phyloP scores from a whole-genome alignment of 164 flowering plant genomes.

The Brasenia schreberi region DNA sequence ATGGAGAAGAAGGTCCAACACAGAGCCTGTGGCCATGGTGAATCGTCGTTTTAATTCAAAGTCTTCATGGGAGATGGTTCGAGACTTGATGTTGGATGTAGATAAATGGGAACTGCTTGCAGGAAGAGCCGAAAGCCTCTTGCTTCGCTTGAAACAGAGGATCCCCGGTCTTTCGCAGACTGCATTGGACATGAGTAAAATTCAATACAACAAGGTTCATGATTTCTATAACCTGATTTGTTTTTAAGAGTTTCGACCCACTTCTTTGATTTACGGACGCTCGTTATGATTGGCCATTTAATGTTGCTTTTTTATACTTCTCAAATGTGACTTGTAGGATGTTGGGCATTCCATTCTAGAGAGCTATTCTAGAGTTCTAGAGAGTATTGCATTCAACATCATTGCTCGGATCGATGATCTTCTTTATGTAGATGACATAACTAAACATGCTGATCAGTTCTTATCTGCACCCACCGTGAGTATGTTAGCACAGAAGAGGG shows the following conservation, averaged over 20 bases:
- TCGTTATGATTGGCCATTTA: not conserved
- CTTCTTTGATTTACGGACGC: not conserved
- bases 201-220: slow-evolving; percentile 84
- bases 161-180: slow-evolving; percentile 86
- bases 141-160: slow-evolving; percentile 77
- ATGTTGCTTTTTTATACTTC: not conserved
- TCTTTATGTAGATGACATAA: slow-evolving; percentile 77
- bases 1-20: slow-evolving; percentile 58
- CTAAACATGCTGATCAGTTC: slow-evolving; percentile 45
- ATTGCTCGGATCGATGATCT: slow-evolving; percentile 89
- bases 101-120: slow-evolving; percentile 80
- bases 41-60: slow-evolving; percentile 34
- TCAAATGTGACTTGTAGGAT: slow-evolving; percentile 37
- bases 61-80: slow-evolving; percentile 89
- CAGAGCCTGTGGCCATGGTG: slow-evolving; percentile 13
- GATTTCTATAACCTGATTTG: not conserved
- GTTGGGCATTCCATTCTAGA: slow-evolving; percentile 91
- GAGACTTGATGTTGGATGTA: slow-evolving; percentile 66
- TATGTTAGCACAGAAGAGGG: slow-evolving; percentile 52
- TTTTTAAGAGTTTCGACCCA: not conserved
- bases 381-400: slow-evolving; percentile 85
- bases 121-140: slow-evolving; percentile 78
- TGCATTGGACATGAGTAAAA: slow-evolving; percentile 76
- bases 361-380: slow-evolving; percentile 97
- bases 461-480: slow-evolving; percentile 35